Base-by-base conservation (phyloP, 768 basidiomycete species). In the Postia placenta region DNA sequence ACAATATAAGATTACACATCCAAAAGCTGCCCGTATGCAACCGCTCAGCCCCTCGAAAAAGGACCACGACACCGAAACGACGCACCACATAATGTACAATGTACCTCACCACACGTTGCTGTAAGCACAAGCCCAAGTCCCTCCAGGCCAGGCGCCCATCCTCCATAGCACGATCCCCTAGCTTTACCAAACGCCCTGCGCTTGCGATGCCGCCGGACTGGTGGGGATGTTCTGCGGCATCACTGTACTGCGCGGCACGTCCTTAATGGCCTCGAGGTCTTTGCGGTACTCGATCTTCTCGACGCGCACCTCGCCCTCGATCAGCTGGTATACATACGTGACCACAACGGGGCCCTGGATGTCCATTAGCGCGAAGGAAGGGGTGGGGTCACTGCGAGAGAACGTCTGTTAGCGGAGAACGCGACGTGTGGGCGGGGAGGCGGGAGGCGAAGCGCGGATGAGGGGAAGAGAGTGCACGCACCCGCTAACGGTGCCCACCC, bases 331-430 rank as follows among this genome's bases (percentile, higher is more conserved):
- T 2, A 98, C 93, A 60, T 96, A 98, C 2, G 95, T 98, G 23
- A 96, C 93, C 27, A 99, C 89, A 7, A 95, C 92, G 2, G 92
- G 82, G 4, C 96, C 96, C 69, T 99, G 96, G 28, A 99, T 85
- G 64, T 98, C 96, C 87, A 99, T 92, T 39, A 98, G 70, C 0
- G 96, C 96, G 61, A 99, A 99, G 2, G 92, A 93, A 0, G 96
- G 95, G 1, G 80, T 92, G 2, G 87, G 83, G 24, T 92, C 91
- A 3, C 92, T 93, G 58, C 15, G 30, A 33, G 15, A 33, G 30
- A n/a, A n/a, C n/a, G n/a, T n/a, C 30, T 7, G 30, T 33, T 7
- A 33, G 30, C 9, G 7, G 30, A 33, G 30, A 33, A 15, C 30
- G 30, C 30, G 30, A 15, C 15, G 30, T 33, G 30, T 7, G 30